These are phyloP conservation scores for Coemansia sp. DNA, from an alignment of 192 early-diverging fungal genomes.

Conservation along the genomic window DNA sequence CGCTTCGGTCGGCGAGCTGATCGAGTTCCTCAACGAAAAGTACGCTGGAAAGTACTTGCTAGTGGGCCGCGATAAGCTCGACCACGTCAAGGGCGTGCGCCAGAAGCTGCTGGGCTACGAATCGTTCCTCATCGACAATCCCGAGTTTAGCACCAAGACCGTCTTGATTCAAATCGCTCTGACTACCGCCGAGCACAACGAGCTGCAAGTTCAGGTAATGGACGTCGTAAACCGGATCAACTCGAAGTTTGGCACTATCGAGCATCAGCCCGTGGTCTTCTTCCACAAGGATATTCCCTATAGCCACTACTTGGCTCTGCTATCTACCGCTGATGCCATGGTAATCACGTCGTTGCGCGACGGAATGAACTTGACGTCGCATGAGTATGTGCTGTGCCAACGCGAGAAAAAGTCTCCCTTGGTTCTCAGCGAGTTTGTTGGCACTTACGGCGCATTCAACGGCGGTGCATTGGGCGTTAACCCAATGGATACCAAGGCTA, in stretches of 20 bases:
- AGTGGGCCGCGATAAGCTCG: slow-evolving; percentile 94
- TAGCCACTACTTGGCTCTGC: slow-evolving; percentile 87
- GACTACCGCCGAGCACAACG: slow-evolving; percentile 90
- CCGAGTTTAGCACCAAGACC: slow-evolving; percentile 90
- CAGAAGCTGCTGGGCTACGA: slow-evolving; percentile 96
- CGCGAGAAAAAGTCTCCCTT: slow-evolving; percentile 78
- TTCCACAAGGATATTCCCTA: slow-evolving; percentile 91
- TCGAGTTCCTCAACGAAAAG: slow-evolving; percentile 76
- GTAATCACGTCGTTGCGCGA: slow-evolving; percentile 92
- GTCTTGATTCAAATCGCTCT: slow-evolving; percentile 94
- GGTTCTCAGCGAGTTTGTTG: slow-evolving; percentile 96
- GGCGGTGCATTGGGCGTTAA: slow-evolving; percentile 88
- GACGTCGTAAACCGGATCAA: slow-evolving; percentile 94
- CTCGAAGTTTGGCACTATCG: slow-evolving; percentile 87
- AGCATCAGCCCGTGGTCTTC: slow-evolving; percentile 88
- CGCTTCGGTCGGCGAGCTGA: slow-evolving; percentile 74
- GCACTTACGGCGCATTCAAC: slow-evolving; percentile 89
- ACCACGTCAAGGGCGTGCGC: slow-evolving; percentile 93
- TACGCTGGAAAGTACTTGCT: slow-evolving; percentile 94
- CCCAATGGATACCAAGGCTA: slow-evolving; percentile 93
- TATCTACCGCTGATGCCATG: slow-evolving; percentile 85
- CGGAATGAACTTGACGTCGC: slow-evolving; percentile 96
- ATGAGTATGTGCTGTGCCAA: slow-evolving; percentile 94
- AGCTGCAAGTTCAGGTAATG: slow-evolving; percentile 80
- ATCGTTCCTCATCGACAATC: slow-evolving; percentile 80